These are phyloP conservation scores for Clavispora vitiphila DNA, from an alignment of 805 yeast species.

Conservation along the genomic window DNA sequence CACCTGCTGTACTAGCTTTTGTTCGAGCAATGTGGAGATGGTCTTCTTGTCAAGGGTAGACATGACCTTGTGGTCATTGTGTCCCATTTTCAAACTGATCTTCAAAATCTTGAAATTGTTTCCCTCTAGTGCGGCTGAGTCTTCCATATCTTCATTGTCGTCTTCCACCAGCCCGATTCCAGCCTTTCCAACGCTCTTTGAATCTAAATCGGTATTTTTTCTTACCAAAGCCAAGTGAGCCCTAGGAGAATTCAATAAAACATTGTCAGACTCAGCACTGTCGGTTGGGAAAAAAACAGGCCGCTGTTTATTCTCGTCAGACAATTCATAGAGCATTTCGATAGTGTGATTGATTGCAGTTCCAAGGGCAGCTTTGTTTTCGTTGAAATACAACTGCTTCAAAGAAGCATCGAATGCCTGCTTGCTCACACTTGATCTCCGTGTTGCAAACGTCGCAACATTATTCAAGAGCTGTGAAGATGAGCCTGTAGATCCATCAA, in stretches of 20 bases:
- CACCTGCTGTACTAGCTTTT: constrained; percentile 58
- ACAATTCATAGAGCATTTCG: constrained; percentile 46
- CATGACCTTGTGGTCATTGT: constrained; percentile 35
- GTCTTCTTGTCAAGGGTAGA: constrained; percentile 62
- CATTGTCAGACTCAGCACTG: constrained; percentile 26
- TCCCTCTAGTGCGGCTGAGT: constrained; percentile 24
- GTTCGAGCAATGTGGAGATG: constrained; percentile 62
- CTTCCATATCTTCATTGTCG: constrained; percentile 8
- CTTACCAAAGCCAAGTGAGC: constrained; percentile 52
- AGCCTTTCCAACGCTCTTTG: constrained; percentile 16
- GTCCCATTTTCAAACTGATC: constrained; percentile 55
- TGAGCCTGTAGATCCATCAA: constrained; percentile 26
- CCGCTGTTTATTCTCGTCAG: constrained; percentile 51
- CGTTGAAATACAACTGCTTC: constrained; percentile 73
- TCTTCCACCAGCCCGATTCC: constrained; percentile 5
- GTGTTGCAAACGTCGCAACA: constrained; percentile 5
- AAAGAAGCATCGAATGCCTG: constrained; percentile 48
- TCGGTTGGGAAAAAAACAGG: constrained; percentile 61
- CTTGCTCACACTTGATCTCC: constrained; percentile 14
- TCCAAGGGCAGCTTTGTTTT: constrained; percentile 60
- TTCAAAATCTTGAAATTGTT: constrained; percentile 51
- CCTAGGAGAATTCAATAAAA: constrained; percentile 42
- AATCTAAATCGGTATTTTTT: constrained; percentile 25
- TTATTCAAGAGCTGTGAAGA: constrained; percentile 8
- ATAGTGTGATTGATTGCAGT: constrained; percentile 53